These are phyloP conservation scores for Funneliformis mosseae DNA, from an alignment of 192 early-diverging fungal species.

Conservation along the genomic window DNA sequence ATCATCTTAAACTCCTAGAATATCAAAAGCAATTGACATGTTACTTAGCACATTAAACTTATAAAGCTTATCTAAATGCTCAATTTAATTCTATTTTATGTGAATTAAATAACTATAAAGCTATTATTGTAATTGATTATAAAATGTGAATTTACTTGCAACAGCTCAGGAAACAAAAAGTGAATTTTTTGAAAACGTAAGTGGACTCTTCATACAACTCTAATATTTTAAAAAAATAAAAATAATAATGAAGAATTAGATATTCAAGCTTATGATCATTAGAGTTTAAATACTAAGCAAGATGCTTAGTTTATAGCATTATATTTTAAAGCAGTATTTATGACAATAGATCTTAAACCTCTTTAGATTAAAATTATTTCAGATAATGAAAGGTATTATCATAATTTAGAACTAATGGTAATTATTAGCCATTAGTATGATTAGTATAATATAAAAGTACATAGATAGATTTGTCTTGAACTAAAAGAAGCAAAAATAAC, in stretches of 20 bases:
- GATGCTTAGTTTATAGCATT: neutral
- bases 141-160: neutral
- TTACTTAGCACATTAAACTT: slow-evolving; percentile 2
- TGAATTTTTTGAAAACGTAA: slow-evolving; percentile 1
- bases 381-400: neutral
- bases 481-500: neutral
- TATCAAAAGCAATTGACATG: slow-evolving; percentile 2
- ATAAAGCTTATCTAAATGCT: neutral
- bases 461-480: neutral
- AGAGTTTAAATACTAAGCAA: neutral
- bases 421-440: neutral
- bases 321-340: neutral
- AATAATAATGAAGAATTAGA: neutral
- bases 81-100: neutral
- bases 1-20: neutral
- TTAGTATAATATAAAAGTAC: neutral
- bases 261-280: neutral
- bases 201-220: neutral
- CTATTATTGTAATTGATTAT: neutral
- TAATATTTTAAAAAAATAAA: slow-evolving; percentile 6
- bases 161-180: neutral
- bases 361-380: neutral
- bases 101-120: neutral
- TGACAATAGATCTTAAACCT: neutral
- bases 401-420: slow-evolving; percentile 1